Evolutionary conservation across 2,329 filamentous ascomycete species (phyloP), one percentile per base, ranked within the genome.

Genomic region (Xylaria sp.): DNA sequence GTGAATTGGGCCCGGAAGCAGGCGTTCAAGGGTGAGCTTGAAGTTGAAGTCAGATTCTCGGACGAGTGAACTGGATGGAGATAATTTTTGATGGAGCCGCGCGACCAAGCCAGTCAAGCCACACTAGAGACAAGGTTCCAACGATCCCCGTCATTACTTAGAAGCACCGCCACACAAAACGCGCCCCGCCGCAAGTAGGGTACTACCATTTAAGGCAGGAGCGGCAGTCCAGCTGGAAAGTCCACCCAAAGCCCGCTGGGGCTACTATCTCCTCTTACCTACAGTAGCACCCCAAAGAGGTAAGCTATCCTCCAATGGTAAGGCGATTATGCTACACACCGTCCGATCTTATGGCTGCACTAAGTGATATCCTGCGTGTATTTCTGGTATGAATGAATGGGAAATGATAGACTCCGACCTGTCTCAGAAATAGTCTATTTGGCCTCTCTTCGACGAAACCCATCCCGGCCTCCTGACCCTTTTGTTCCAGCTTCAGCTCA

Each of bases 51-150:
- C 52, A 20, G 57, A 59, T 51, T 63, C 48, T 32, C n/a, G 3
- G 28, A 51, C 20, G 32, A 51, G 44, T 39, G 52, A 66, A 55
- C 50, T 57, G 50, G 20, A 63, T 37, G 32, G 50, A 23, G 63
- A 68, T 65, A 70, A 71, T 67, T 72, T 72, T 70, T 15, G 65
- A 69, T 65, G 60, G 62, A 59, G 55, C 62, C 46, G 51, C 15
- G n/a, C 32, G 15, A 54, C 51, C n/a, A 2, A 6, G 6, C 28
- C 15, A 41, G 56, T 66, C 56, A 66, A 68, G 60, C 55, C 54
- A 63, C 60, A 63, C 15, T n/a, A 28, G 5, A 28, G 28, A 28
- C 28, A 3, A 2, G 23, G 3, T 2, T 28, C 28, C 25, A 28
- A 2, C 2, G 25, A 4, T 28, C 28, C 28, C 28, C 5, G 28